A percentile compares a stretch with the other conserved stretches of the same genome.
phyloP scores from a whole-genome alignment of 2,329 filamentous ascomycete species.

The Thermothelomyces thermophilus region DNA sequence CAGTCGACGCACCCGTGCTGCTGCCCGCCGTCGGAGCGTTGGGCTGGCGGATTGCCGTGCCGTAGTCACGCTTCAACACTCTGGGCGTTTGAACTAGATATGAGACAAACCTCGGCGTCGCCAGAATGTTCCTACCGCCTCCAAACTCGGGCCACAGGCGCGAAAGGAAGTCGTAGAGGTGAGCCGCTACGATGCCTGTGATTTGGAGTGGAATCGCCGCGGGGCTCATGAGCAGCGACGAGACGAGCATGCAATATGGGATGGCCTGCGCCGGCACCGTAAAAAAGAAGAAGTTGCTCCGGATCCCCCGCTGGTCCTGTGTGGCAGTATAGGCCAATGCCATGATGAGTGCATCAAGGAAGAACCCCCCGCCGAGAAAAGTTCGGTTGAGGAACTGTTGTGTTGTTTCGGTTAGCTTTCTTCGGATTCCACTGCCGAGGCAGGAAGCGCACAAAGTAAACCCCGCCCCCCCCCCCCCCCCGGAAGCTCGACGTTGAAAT shows the following conservation, averaged over 20 bases:
- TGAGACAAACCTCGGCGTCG: conserved; percentile 66
- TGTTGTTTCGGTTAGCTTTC: conserved; percentile 19
- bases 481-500: conserved; percentile 32
- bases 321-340: conserved; percentile 78
- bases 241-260: conserved; percentile 70
- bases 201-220: conserved; percentile 55
- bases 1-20: conserved; percentile 36
- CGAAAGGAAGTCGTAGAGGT: conserved; percentile 84
- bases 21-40: conserved; percentile 31
- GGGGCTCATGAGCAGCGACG: conserved; percentile 63
- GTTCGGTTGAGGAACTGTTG: conserved; percentile 48
- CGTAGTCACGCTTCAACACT: conserved; percentile 48
- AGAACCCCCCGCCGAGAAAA: conserved; percentile 45
- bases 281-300: conserved; percentile 73
- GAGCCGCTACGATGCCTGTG: conserved; percentile 78
- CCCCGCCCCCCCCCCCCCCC: not conserved
- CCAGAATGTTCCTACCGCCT: conserved; percentile 69
- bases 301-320: conserved; percentile 74
- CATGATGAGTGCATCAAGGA: conserved; percentile 62
- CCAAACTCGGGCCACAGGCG: conserved; percentile 85
- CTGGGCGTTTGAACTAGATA: conserved; percentile 54
- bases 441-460: conserved; percentile 7
- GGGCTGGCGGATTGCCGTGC: conserved; percentile 49
- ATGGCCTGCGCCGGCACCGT: conserved; percentile 75
- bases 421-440: not conserved